Conservation (phyloP, 441 rosid genomes). For the Populus hybrid region DNA sequence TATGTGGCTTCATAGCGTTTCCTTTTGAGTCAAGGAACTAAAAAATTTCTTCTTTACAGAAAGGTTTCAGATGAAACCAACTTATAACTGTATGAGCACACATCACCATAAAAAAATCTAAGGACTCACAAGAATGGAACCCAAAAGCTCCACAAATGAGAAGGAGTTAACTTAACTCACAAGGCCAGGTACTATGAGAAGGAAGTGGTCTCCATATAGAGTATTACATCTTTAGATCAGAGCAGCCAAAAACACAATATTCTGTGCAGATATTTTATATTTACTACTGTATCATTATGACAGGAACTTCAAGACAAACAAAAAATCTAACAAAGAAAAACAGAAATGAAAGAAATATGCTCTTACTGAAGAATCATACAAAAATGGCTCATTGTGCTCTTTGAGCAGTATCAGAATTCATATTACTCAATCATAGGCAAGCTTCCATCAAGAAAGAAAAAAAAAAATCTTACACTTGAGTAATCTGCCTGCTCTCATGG, state of each 20-base stretch:
- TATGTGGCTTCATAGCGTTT: neutral
- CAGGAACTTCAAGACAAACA: neutral
- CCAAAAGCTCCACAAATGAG: neutral
- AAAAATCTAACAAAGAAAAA: neutral
- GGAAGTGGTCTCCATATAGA: neutral
- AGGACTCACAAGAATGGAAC: neutral
- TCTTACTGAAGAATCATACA: neutral
- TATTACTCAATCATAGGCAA: neutral
- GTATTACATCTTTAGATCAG: neutral
- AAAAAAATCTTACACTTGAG: constrained; percentile 77
- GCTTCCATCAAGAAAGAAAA: neutral
- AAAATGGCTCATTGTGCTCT: neutral
- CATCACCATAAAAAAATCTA: neutral
- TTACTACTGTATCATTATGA: neutral
- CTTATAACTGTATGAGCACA: neutral
- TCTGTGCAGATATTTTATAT: neutral
- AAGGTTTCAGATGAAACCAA: neutral
- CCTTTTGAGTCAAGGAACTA: neutral
- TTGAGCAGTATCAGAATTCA: neutral
- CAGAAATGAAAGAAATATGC: neutral
- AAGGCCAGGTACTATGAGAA: neutral
- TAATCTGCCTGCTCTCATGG: constrained; percentile 96
- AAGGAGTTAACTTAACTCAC: neutral
- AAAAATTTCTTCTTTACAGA: neutral
- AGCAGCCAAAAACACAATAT: neutral